Evolutionary conservation across 345 rosid species (phyloP).

Genomic region (Pugionium dolabratum): DNA sequence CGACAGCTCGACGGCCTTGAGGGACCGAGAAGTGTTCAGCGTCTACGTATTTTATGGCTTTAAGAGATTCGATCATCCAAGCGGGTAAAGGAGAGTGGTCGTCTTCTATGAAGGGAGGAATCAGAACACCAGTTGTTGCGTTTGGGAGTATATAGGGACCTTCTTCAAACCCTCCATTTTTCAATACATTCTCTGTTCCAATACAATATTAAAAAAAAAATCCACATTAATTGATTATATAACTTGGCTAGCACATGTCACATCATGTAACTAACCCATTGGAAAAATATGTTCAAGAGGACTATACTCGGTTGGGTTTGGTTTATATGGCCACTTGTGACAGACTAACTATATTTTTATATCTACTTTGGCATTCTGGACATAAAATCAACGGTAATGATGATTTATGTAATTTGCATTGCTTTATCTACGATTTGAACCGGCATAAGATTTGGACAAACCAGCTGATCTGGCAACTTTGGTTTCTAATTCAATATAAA

Average conservation of each 20-base stretch:
- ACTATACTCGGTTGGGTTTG: too few relatives aligned
- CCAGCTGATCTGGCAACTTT: too few relatives aligned
- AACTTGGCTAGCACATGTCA: conserved; percentile 9
- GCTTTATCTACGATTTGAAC: too few relatives aligned
- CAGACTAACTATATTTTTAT: too few relatives aligned
- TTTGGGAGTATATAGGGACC: conserved; percentile 78
- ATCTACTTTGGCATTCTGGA: too few relatives aligned
- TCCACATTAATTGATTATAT: neutral
- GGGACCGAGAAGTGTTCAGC: conserved; percentile 64
- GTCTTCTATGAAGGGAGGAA: conserved; percentile 82
- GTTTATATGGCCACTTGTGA: too few relatives aligned
- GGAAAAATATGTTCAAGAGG: neutral
- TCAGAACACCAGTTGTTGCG: conserved; percentile 69
- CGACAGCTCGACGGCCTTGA: conserved; percentile 63
- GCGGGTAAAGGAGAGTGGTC: conserved; percentile 76
- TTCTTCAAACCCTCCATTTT: conserved; percentile 81
- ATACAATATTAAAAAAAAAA: neutral
- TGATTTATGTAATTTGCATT: too few relatives aligned
- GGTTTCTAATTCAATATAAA: too few relatives aligned
- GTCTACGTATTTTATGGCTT: conserved; percentile 87
- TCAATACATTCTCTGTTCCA: conserved; percentile 61
- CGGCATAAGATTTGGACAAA: too few relatives aligned
- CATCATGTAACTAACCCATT: neutral
- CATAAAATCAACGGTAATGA: too few relatives aligned
- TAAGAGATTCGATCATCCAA: conserved; percentile 83